phyloP scores from a whole-genome alignment of 2,329 filamentous ascomycete genomes.

The Nothophaeocryptopus gaeumannii region DNA sequence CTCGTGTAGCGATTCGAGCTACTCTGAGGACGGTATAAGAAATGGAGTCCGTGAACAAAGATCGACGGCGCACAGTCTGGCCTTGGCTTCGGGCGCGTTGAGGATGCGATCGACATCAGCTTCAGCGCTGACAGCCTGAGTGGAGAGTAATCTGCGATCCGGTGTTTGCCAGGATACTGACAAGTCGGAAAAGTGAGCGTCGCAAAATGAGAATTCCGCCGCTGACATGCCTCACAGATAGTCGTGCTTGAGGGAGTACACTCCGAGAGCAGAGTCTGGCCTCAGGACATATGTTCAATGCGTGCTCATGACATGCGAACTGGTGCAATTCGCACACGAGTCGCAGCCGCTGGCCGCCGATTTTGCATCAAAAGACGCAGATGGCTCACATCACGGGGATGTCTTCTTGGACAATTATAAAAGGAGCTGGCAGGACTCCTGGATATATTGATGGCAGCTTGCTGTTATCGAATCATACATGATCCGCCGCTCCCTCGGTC shows the following conservation, averaged over 20 bases:
- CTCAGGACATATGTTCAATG: conserved; percentile 4
- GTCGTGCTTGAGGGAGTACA: conserved; percentile 10
- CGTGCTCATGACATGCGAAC: conserved; percentile 2
- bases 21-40: no score
- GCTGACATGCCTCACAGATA: conserved; percentile 20
- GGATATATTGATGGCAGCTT: conserved; percentile 20
- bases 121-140: no score
- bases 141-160: no score
- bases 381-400: conserved; percentile 6
- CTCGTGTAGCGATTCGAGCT: no score
- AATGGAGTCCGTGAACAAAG: no score
- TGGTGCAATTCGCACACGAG: no score
- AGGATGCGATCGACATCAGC: no score
- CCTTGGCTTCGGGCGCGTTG: no score
- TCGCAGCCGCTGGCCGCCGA: no score
- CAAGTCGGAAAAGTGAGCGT: conserved; percentile 1
- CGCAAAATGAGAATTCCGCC: conserved; percentile 14
- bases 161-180: no score
- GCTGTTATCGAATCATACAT: conserved; percentile 21
- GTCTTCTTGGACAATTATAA: conserved; percentile 19
- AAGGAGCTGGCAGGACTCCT: conserved; percentile 17
- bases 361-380: conserved; percentile 3
- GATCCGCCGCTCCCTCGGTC: conserved; percentile 19
- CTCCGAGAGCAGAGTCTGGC: conserved; percentile 7
- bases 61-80: no score